Conservation (phyloP, 106 monocot species). For the Acanthochlamys bracteata region DNA sequence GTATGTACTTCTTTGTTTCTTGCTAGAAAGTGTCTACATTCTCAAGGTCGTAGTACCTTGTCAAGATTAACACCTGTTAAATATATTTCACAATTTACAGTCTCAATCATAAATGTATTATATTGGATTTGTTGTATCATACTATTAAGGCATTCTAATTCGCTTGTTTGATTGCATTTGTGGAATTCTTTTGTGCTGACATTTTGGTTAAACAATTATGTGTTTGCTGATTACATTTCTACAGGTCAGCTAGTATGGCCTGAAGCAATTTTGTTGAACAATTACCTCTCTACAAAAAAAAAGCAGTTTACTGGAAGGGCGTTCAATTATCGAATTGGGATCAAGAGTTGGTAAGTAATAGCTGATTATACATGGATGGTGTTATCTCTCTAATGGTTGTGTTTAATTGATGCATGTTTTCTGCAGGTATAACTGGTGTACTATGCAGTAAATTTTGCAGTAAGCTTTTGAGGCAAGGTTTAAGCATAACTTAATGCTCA, state of each 20-base stretch:
- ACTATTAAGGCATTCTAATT: too few species aligned
- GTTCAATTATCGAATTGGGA: conserved; percentile 79
- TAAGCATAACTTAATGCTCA: background rate
- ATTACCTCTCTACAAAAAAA: conserved; percentile 73
- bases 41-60: too few species aligned
- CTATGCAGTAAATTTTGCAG: conserved; percentile 77
- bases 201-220: background rate
- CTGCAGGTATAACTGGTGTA: conserved; percentile 87
- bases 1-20: too few species aligned
- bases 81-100: too few species aligned
- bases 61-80: too few species aligned
- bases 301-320: conserved; percentile 44
- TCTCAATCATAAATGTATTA: too few species aligned
- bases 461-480: conserved; percentile 87
- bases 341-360: conserved; percentile 76
- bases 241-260: conserved; percentile 99
- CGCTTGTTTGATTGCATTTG: too few species aligned
- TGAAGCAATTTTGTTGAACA: conserved; percentile 79
- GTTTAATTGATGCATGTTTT: background rate
- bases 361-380: background rate
- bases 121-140: too few species aligned
- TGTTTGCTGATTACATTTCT: conserved; percentile 88
- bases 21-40: too few species aligned
- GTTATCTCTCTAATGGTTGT: background rate
- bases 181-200: too few species aligned